Evolutionary conservation across 2,329 filamentous ascomycete species (phyloP), one percentile per base, ranked within the genome.

Genomic region (Diaporthe caulivora): DNA sequence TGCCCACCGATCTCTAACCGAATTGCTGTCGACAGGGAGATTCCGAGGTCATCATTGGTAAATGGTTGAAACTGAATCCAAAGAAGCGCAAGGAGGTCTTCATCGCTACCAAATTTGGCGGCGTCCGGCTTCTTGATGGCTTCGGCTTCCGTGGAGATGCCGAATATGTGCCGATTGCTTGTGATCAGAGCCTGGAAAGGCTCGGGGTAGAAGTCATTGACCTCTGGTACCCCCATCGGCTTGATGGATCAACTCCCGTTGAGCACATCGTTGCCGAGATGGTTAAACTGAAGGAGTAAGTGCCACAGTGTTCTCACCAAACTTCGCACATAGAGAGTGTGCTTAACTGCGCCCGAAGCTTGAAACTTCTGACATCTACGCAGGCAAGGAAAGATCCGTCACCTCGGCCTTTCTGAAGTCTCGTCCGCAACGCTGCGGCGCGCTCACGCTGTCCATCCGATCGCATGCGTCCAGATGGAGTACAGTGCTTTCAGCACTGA

Each of bases 401-500:
- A 89, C 76, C 79, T 90, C 15, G 87, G 88, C 0, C 78, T 89
- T 5, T 85, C 82, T 0, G 87, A 88, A 75, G 82, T 85, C 75
- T 84, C 82, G 21, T 81, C 84, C 13, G 81, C 82, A 8, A 86
- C 85, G 0, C 82, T 90, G 15, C 82, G 85, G 13, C 83, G 87
- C 6, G 88, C 87, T 6, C 79, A 82, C 77, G 84, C 84, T 53
- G 80, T 89, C 34, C 82, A 83, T 74, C 87, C 84, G 6, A 85
- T 90, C 70, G 80, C 84, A 21, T 86, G 86, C 5, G 82, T 87
- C 0, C 86, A 90, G 76, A 83, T 89, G 67, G 87, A 90, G 78
- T 88, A 86, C 77, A 84, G 82, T 5, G 86, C 86, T 1, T 90
- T 88, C 78, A 80, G 85, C 3, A 84, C 92, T 44, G 85, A 90